phyloP scores from a whole-genome alignment of 192 early-diverging fungal genomes.

The Glomus cerebriforme region DNA sequence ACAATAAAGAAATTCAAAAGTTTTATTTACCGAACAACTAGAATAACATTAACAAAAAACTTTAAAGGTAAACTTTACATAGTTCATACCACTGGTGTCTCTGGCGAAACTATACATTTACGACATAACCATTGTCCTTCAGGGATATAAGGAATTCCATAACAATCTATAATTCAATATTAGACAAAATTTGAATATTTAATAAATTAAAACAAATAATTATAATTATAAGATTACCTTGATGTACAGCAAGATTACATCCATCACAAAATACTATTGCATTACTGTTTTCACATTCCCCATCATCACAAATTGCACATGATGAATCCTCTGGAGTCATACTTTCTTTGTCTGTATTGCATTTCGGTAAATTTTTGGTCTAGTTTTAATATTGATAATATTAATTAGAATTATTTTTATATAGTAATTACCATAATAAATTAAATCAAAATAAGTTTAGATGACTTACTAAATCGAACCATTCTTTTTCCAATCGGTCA shows the following conservation, averaged over 20 bases:
- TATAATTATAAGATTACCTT: constrained; percentile 57
- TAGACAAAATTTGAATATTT: background rate
- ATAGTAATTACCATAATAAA: constrained; percentile 1
- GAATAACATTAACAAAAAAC: background rate
- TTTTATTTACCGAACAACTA: background rate
- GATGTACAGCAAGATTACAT: constrained; percentile 98
- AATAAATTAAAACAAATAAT: background rate
- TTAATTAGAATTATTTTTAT: background rate
- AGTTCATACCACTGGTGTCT: constrained; percentile 67
- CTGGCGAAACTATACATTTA: constrained; percentile 95
- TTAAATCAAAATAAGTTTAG: background rate
- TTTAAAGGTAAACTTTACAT: background rate
- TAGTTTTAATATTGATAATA: constrained; percentile 17
- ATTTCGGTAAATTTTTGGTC: constrained; percentile 81
- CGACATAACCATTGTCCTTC: constrained; percentile 99
- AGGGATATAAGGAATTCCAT: constrained; percentile 98
- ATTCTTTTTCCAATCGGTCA: constrained; percentile 93
- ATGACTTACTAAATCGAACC: constrained; percentile 83
- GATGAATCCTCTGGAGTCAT: constrained; percentile 78
- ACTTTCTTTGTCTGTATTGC: constrained; percentile 53
- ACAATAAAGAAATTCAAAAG: constrained; percentile 1
- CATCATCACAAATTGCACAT: constrained; percentile 96
- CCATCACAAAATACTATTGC: constrained; percentile 99
- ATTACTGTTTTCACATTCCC: constrained; percentile 99
- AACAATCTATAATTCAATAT: constrained; percentile 73